A percentile compares a stretch with the other conserved stretches of the same genome.
phyloP scores from a whole-genome alignment of 306 rosid genomes.

The Lablab purpureus region DNA sequence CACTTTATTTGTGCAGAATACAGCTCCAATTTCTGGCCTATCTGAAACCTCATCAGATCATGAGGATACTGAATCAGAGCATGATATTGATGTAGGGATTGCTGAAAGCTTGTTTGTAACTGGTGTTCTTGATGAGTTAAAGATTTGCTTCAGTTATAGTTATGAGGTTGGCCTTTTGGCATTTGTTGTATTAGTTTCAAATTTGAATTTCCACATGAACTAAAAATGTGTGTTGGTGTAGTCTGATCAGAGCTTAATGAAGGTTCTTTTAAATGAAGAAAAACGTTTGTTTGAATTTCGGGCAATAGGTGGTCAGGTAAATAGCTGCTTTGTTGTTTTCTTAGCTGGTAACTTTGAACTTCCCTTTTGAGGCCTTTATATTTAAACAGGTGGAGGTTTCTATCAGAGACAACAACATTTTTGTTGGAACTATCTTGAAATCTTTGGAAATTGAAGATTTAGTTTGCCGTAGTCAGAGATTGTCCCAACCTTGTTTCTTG shows the following conservation, averaged over 20 bases:
- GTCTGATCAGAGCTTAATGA: slow-evolving; percentile 72
- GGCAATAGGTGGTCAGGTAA: slow-evolving; percentile 97
- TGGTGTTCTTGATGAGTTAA: slow-evolving; percentile 94
- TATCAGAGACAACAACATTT: slow-evolving; percentile 72
- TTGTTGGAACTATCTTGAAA: slow-evolving; percentile 88
- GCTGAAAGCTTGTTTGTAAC: slow-evolving; percentile 78
- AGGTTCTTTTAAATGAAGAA: slow-evolving; percentile 88
- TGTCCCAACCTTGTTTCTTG: slow-evolving; percentile 73
- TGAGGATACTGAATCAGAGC: slow-evolving; percentile 70
- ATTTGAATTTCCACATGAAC: slow-evolving; percentile 39
- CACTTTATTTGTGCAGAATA: slow-evolving; percentile 62
- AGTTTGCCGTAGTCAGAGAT: slow-evolving; percentile 55
- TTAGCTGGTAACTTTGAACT: slow-evolving; percentile 36
- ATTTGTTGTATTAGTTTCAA: slow-evolving; percentile 33
- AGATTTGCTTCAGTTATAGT: slow-evolving; percentile 83
- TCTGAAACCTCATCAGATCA: slow-evolving; percentile 86
- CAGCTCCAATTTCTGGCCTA: slow-evolving; percentile 82
- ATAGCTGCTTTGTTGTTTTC: slow-evolving; percentile 23
- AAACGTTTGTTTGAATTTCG: slow-evolving; percentile 84
- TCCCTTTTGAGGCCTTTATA: slow-evolving; percentile 42
- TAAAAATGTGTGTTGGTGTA: slow-evolving; percentile 53
- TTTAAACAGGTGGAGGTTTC: slow-evolving; percentile 87
- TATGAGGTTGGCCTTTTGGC: slow-evolving; percentile 67
- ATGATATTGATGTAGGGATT: slow-evolving; percentile 51
- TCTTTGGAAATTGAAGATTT: slow-evolving; percentile 97